These are phyloP conservation scores for Camelina neglecta DNA, from an alignment of 345 rosid genomes.

Conservation along the genomic window DNA sequence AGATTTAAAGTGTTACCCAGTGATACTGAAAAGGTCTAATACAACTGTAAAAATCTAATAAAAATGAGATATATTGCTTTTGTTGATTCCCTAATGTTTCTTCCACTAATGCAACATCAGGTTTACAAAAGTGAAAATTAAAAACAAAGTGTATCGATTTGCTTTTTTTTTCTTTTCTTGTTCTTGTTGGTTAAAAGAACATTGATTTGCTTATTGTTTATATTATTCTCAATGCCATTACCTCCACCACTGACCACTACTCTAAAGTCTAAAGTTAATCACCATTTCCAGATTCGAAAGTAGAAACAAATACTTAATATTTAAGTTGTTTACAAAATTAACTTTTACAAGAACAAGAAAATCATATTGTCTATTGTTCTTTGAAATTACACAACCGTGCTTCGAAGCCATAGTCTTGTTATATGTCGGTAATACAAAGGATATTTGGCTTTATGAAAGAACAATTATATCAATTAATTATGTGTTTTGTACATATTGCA, in stretches of 20 bases:
- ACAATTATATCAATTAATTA: neutral
- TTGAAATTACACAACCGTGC: neutral
- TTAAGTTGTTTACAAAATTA: neutral
- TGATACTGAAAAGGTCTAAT: neutral
- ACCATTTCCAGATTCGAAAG: constrained; percentile 28
- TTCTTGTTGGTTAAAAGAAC: neutral
- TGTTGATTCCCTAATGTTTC: constrained; percentile 35
- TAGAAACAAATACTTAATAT: neutral
- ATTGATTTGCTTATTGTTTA: constrained; percentile 26
- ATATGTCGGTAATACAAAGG: neutral
- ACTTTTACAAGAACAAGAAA: constrained; percentile 5
- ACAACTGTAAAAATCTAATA: constrained; percentile 30
- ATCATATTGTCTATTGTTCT: constrained; percentile 8
- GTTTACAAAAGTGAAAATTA: constrained; percentile 1
- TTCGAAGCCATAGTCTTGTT: neutral
- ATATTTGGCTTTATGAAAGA: neutral
- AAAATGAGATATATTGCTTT: constrained; percentile 22
- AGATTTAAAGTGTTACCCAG: too few relatives aligned
- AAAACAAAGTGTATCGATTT: constrained; percentile 15
- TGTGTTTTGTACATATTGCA: neutral
- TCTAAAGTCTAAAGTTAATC: constrained; percentile 29
- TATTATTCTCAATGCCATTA: constrained; percentile 23
- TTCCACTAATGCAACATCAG: constrained; percentile 40
- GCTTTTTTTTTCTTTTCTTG: neutral
- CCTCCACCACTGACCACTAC: constrained; percentile 32